These are phyloP conservation scores for Lachancea fermentati DNA, from an alignment of 805 yeast species.

Conservation along the genomic window DNA sequence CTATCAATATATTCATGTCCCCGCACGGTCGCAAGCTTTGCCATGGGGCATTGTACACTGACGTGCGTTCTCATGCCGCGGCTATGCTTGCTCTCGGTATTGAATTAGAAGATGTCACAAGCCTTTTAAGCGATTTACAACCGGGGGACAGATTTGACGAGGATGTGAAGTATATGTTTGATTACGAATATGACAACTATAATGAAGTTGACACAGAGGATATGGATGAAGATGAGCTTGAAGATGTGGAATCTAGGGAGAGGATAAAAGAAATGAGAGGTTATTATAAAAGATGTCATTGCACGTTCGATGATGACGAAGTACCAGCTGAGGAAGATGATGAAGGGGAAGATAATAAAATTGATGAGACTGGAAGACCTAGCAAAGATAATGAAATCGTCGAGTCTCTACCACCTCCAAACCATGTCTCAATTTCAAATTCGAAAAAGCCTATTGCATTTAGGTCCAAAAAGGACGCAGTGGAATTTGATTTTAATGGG, in stretches of 20 bases:
- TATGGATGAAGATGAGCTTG: conserved; percentile 17
- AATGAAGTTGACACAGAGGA: conserved; percentile 32
- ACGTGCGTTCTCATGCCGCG: conserved; percentile 52
- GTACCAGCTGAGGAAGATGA: conserved; percentile 23
- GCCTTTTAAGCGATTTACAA: conserved; percentile 49
- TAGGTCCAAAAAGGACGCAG: conserved; percentile 28
- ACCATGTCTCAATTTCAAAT: not conserved
- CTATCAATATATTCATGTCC: conserved; percentile 54
- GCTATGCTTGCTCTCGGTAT: conserved; percentile 47
- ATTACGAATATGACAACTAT: conserved; percentile 45
- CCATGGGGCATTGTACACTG: conserved; percentile 54
- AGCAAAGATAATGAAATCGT: conserved; percentile 14
- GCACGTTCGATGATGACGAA: conserved; percentile 35
- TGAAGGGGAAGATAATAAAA: conserved; percentile 21
- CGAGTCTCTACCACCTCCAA: conserved; percentile 1
- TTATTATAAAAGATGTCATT: conserved; percentile 33
- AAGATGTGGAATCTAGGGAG: conserved; percentile 17
- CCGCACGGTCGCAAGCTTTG: conserved; percentile 61
- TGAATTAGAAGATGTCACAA: conserved; percentile 45
- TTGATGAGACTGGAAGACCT: conserved; percentile 12
- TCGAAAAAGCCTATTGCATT: conserved; percentile 30
- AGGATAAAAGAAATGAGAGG: conserved; percentile 18
- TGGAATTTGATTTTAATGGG: conserved; percentile 54
- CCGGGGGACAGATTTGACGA: conserved; percentile 64
- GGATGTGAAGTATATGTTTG: conserved; percentile 57